Conservation (phyloP, 768 basidiomycete species). For the Lactarius indigo region DNA sequence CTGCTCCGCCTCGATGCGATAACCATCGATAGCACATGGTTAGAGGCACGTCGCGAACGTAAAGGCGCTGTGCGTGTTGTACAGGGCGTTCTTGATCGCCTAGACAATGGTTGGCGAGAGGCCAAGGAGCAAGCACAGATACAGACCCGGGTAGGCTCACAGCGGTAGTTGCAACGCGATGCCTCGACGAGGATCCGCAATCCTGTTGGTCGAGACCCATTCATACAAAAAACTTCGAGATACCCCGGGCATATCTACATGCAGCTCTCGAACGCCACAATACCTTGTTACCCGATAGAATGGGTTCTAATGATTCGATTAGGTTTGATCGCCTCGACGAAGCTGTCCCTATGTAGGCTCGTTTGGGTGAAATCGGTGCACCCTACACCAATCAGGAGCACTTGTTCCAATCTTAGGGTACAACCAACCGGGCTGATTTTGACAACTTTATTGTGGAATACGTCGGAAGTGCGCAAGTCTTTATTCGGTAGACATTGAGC, state of each 20-base stretch:
- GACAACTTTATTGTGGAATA: background rate
- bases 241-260: constrained; percentile 5
- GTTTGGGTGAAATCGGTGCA: constrained; percentile 1
- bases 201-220: constrained; percentile 1
- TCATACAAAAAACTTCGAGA: constrained; percentile 1
- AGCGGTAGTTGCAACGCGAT: constrained; percentile 3
- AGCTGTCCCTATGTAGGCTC: constrained; percentile 2
- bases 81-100: constrained; percentile 73
- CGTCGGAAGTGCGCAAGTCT: background rate
- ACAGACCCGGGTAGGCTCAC: background rate
- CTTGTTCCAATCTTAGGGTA: constrained; percentile 4
- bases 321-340: constrained; percentile 8
- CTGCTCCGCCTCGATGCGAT: constrained; percentile 85
- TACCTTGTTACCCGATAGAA: constrained; percentile 5
- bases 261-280: constrained; percentile 2
- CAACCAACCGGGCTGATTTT: background rate
- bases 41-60: constrained; percentile 70
- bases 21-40: constrained; percentile 69
- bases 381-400: background rate
- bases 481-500: background rate
- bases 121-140: constrained; percentile 18
- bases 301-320: constrained; percentile 1
- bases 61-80: constrained; percentile 86
- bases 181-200: background rate
- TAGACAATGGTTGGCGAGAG: constrained; percentile 66